Evolutionary conservation across 1,284 basidiomycete genomes (phyloP), one percentile per base, ranked within the genome.

Genomic region (Peniophora sp.): DNA sequence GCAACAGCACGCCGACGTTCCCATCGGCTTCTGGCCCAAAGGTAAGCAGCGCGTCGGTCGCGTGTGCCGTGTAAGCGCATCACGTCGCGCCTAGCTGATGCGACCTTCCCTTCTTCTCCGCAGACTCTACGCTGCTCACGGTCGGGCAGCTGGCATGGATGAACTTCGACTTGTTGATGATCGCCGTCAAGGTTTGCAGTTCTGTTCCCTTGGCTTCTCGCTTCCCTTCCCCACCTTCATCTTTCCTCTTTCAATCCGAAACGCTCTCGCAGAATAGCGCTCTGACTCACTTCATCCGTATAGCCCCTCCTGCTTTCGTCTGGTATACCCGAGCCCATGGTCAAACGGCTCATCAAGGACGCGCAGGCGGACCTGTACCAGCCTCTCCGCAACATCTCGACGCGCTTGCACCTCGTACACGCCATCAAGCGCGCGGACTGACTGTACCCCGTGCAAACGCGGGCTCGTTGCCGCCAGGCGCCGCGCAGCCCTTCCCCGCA

Each of bases 121-220:
- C 46, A 69, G 67, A 69, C 56, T 62, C 61, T 2, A 63, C 65
- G 32, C 63, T 73, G 19, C 69, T 84, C 22, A 81, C 79, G 32
- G 74, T 83, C 45, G 82, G 81, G 6, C 80, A 85, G 56, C 64
- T 84, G 20, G 79, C 81, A 39, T 85, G 83, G 83, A 78, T 83
- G 79, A 75, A 79, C 53, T 79, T 78, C 57, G 83, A 85, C 56
- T 69, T 75, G n/a, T 69, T 85, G 53, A 66, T 85, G 39, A 78
- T 79, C 39, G 78, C 79, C 3, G 63, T 84, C 53, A 75, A 73
- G 52, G 27, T 32, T 32, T 32, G 27, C 27, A 5, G 27, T 32
- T 32, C 6, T 12, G n/a, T 12, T 12, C 27, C 27, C 12, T 32
- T 32, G 27, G 6, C 27, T 32, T 32, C 27, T 12, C 27, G 12